These are phyloP conservation scores for apple (Malus domestica) DNA, from an alignment of 306 rosid genomes.

Conservation along the genomic window DNA sequence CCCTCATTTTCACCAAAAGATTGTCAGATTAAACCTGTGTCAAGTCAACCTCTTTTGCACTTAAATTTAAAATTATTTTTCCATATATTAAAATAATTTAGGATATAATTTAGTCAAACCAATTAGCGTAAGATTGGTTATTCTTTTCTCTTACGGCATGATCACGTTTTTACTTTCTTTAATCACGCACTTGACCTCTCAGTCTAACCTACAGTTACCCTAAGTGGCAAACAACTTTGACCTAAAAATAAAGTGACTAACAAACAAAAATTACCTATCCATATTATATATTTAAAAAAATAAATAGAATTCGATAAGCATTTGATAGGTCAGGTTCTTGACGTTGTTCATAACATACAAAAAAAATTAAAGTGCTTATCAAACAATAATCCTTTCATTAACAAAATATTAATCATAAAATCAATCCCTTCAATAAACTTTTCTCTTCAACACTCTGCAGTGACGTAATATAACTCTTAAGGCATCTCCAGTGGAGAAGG, in stretches of 20 bases:
- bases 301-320: no score
- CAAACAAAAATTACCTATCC: no score
- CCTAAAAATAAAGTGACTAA: no score
- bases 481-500: no score
- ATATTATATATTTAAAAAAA: no score
- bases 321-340: neutral
- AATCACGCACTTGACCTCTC: slow-evolving; percentile 12
- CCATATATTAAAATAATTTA: no score
- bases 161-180: slow-evolving; percentile 5
- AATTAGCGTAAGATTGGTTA: neutral
- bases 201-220: neutral
- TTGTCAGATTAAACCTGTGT: no score
- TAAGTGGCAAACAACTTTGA: slow-evolving; percentile 14
- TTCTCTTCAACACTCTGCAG: neutral
- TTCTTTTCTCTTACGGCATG: slow-evolving; percentile 1
- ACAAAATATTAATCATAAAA: neutral
- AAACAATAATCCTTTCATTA: neutral
- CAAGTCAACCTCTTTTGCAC: no score
- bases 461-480: no score
- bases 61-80: no score
- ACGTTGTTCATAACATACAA: neutral
- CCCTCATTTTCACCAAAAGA: no score
- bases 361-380: neutral
- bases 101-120: neutral
- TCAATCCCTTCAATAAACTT: neutral